phyloP scores from a whole-genome alignment of 331 rosid genomes.

The Dryas integrifolia region DNA sequence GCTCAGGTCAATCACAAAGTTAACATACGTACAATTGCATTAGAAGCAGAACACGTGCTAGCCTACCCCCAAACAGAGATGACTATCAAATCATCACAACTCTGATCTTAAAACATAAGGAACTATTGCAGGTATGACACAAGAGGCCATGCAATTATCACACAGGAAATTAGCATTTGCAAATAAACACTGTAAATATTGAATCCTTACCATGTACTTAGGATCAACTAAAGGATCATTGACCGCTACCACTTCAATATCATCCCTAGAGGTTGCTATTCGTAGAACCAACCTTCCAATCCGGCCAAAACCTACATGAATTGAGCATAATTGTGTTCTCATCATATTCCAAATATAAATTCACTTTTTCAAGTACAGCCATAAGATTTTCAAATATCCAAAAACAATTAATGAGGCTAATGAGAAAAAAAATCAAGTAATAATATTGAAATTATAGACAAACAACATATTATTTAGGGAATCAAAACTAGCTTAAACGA shows the following conservation, averaged over 20 bases:
- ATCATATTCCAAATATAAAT: background rate
- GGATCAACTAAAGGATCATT: constrained; percentile 94
- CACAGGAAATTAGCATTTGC: background rate
- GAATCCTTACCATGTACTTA: constrained; percentile 77
- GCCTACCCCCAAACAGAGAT: background rate
- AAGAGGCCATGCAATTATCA: background rate
- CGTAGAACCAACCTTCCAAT: constrained; percentile 96
- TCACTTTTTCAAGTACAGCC: background rate
- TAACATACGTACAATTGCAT: background rate
- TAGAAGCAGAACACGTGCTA: background rate
- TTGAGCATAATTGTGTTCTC: constrained; percentile 3
- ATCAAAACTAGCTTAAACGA: background rate
- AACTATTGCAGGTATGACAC: background rate
- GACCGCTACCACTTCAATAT: constrained; percentile 82
- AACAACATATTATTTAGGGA: background rate
- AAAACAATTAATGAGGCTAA: background rate
- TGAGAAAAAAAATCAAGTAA: background rate
- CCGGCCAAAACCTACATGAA: constrained; percentile 81
- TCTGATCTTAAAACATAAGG: background rate
- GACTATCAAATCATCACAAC: background rate
- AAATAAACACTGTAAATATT: too few relatives aligned
- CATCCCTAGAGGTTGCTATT: constrained; percentile 81
- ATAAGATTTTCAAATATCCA: background rate
- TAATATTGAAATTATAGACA: background rate
- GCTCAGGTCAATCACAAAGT: background rate